phyloP scores from a whole-genome alignment of 257 asterid species.

The Mentha longifolia region DNA sequence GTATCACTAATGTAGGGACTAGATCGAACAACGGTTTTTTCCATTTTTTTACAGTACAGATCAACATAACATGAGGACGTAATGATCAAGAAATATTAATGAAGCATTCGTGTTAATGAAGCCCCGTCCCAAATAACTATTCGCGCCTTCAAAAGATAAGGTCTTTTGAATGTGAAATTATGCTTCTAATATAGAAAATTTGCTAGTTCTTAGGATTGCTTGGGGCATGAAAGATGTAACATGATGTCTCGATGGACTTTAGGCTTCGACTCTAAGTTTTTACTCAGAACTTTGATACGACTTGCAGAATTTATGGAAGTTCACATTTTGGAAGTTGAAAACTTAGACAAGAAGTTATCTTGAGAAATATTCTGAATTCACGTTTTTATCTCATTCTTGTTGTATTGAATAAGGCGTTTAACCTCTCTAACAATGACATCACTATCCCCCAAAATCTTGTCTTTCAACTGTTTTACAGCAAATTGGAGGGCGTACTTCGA shows the following conservation, averaged over 20 bases:
- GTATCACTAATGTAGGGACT: neutral
- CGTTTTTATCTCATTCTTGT: neutral
- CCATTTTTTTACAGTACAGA: neutral
- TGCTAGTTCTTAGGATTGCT: neutral
- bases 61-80: neutral
- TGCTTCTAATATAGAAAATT: neutral
- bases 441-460: neutral
- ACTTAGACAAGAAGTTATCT: neutral
- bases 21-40: neutral
- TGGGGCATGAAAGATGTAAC: neutral
- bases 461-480: conserved; percentile 47
- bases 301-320: neutral
- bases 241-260: neutral
- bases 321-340: neutral
- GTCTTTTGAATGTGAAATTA: neutral
- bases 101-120: neutral
- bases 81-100: neutral
- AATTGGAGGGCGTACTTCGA: conserved; percentile 86
- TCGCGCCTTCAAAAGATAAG: neutral
- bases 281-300: neutral
- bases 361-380: neutral
- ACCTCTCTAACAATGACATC: neutral
- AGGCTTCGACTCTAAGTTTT: neutral
- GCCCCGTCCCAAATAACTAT: neutral
- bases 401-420: neutral